phyloP scores from a whole-genome alignment of 2,329 filamentous ascomycete species.

The Botrytis fabae region DNA sequence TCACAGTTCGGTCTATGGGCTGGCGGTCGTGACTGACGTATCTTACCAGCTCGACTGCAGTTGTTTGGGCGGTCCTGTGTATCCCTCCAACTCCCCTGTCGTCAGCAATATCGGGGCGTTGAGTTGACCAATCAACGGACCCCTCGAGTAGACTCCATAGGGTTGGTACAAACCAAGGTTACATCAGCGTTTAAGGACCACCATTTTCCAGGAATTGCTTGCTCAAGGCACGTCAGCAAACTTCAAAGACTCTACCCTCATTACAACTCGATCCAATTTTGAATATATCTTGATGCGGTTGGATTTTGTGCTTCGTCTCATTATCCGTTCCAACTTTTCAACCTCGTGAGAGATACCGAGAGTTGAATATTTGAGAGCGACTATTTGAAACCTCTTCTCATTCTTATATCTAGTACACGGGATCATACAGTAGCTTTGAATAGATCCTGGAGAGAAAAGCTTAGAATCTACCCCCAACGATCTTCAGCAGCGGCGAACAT shows the following conservation, averaged over 20 bases:
- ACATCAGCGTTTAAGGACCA: neutral
- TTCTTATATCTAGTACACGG: neutral
- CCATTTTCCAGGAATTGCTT: neutral
- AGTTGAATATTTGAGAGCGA: neutral
- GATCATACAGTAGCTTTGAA: neutral
- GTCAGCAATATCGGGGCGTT: neutral
- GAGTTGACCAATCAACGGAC: neutral
- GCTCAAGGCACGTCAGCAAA: neutral
- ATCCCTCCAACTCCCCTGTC: neutral
- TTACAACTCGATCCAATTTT: neutral
- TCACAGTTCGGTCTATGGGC: neutral
- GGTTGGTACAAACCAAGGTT: neutral
- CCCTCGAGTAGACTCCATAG: too few relatives aligned
- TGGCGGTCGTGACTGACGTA: neutral
- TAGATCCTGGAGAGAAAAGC: neutral
- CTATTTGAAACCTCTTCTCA: neutral
- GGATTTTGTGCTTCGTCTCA: neutral
- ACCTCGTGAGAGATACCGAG: too few relatives aligned
- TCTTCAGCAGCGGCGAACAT: neutral
- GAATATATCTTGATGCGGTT: neutral
- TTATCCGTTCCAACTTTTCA: neutral
- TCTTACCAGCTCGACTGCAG: neutral
- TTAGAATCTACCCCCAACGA: neutral
- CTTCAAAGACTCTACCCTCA: too few relatives aligned
- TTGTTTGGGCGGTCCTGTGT: neutral